Conservation (phyloP, 306 rosid genomes). For the Prosopis cineraria region DNA sequence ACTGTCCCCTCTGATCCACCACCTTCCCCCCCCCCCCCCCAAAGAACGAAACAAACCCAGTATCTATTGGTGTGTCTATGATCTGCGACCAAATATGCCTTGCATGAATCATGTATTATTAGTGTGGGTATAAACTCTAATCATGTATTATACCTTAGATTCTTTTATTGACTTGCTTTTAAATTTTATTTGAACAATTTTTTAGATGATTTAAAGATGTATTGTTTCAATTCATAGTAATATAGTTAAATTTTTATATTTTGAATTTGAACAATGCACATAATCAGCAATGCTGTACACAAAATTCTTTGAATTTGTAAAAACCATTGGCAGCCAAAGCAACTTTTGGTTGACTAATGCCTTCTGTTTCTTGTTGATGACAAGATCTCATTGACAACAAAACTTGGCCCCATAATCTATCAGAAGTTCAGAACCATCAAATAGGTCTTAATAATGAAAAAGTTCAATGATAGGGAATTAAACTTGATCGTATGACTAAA, state of each 20-base stretch:
- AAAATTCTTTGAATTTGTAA: not conserved
- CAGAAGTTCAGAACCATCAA: not conserved
- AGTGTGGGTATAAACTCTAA: not conserved
- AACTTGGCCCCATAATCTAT: not conserved
- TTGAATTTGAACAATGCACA: not conserved
- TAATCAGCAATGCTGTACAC: not conserved
- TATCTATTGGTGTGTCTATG: not conserved
- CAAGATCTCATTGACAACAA: not conserved
- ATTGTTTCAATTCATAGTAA: not conserved
- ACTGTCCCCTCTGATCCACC: conserved; percentile 36
- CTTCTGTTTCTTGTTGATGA: not conserved
- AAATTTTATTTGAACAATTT: no score
- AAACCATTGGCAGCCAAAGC: not conserved
- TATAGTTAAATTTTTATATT: not conserved
- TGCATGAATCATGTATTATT: no score
- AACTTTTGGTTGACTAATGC: not conserved
- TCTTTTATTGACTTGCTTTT: no score
- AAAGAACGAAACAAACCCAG: no score
- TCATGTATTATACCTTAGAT: no score
- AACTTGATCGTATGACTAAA: no score
- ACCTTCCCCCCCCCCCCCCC: no score
- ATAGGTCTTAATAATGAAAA: not conserved
- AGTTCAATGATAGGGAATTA: not conserved
- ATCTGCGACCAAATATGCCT: not conserved
- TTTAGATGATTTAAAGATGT: not conserved